Base-by-base conservation (phyloP, 2,329 filamentous ascomycete genomes). In the Fusarium sp. region DNA sequence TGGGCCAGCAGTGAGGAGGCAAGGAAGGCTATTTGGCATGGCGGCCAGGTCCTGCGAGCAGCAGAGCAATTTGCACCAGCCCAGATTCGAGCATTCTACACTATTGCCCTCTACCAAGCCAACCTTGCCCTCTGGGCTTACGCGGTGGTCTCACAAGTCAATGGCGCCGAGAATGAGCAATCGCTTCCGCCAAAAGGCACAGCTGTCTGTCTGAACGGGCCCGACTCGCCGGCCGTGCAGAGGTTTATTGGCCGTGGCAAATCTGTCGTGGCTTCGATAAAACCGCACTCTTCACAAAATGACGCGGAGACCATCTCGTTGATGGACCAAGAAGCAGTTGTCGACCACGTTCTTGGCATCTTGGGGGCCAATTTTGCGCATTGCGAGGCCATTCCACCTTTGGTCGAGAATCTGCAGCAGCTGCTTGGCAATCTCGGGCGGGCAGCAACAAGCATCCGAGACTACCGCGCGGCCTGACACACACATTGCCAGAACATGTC, bases 331-430 rank as follows among this genome's bases (percentile, higher is more conserved):
- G 65, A 67, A 44, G 65, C 56, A 3, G 61, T 67, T 4, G 60
- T 67, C 10, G 48, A 36, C 30, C 52, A 55, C 10, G 39, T 65
- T n/a, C 28, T 67, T 16, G 60, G 58, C 8, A 61, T 65, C 10
- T 23, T 67, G 30, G 51, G 59, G 41, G 47, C 23, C 7, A 67
- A 67, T 23, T 67, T 67, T 9, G 37, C 65, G 5, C 58, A 56
- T n/a, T 61, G 61, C 9, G 65, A 67, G 31, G 51, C 61, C 2
- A 44, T 62, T 10, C 65, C 65, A 9, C 61, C 65, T 28, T 30
- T 67, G 53, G 43, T 67, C 28, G 62, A 67, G n/a, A 67, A 67
- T 51, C 41, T 67, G 36, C 63, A 61, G 41, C 65, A 67, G 27
- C n/a, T 67, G 12, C 36, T 67, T 10, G 56, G 64, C 16, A 58